Conservation (phyloP, 2,329 filamentous ascomycete genomes). For the Claviceps pazoutovae region DNA sequence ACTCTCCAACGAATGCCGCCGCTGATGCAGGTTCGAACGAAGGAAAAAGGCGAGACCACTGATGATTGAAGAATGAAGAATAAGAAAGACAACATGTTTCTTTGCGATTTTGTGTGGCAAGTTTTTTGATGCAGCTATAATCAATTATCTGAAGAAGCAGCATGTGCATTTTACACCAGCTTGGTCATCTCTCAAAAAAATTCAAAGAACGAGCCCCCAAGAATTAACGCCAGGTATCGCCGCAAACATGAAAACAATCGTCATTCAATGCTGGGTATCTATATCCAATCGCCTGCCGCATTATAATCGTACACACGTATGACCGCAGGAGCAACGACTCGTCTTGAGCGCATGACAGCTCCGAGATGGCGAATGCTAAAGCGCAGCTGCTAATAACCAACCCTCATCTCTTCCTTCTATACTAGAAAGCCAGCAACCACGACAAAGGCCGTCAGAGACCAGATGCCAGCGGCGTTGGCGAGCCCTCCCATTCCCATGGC, state of each 20-base stretch:
- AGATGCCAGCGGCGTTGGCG: conserved; percentile 30
- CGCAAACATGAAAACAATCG: not conserved
- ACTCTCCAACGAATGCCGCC: no score
- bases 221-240: not conserved
- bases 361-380: not conserved
- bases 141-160: not conserved
- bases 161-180: no score
- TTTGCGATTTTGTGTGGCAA: no score
- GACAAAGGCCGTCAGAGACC: conserved; percentile 33
- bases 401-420: conserved; percentile 15
- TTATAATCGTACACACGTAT: not conserved
- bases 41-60: no score
- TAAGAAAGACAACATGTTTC: not conserved
- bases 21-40: no score
- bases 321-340: not conserved
- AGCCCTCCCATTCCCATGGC: conserved; percentile 18
- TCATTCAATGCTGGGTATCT: not conserved
- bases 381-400: not conserved
- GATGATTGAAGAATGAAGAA: not conserved
- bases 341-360: not conserved
- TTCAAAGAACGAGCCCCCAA: no score
- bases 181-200: no score
- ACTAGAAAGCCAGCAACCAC: conserved; percentile 29
- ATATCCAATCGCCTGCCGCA: not conserved
- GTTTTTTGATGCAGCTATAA: not conserved